Conservation (phyloP, 495 filamentous ascomycete species). For the Aspergillus conjunctus region DNA sequence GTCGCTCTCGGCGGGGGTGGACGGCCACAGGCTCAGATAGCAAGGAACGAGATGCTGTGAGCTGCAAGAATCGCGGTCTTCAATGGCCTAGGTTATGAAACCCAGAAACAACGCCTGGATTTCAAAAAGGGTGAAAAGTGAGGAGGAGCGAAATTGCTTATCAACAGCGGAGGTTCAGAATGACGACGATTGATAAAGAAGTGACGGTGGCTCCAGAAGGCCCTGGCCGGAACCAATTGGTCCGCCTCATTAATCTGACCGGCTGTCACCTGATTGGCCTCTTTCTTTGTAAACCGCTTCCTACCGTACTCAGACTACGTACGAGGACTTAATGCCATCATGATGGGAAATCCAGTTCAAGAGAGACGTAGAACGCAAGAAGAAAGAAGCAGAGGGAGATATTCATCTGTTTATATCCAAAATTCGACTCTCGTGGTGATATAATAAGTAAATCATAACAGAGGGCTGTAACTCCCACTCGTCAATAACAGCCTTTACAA, state of each 20-base stretch:
- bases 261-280: background rate
- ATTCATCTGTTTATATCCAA: too few species aligned
- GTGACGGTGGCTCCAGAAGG: too few species aligned
- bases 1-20: background rate
- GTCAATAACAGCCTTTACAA: background rate
- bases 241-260: background rate
- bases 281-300: background rate
- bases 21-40: background rate
- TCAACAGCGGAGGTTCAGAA: constrained; percentile 1
- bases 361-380: too few species aligned
- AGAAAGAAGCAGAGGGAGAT: background rate
- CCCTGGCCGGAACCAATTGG: background rate
- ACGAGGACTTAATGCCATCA: too few species aligned
- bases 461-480: background rate
- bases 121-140: background rate
- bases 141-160: background rate
- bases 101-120: background rate
- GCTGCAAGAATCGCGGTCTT: background rate
- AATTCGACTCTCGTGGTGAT: too few species aligned
- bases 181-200: constrained; percentile 4
- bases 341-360: too few species aligned
- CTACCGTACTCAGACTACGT: too few species aligned
- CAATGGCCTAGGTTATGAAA: too few species aligned
- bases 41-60: background rate
- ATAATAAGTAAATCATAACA: too few species aligned